Evolutionary conservation across 164 flowering plant species (phyloP), one percentile per base, ranked within the genome.

Genomic region (Cinnamomum micranthum): DNA sequence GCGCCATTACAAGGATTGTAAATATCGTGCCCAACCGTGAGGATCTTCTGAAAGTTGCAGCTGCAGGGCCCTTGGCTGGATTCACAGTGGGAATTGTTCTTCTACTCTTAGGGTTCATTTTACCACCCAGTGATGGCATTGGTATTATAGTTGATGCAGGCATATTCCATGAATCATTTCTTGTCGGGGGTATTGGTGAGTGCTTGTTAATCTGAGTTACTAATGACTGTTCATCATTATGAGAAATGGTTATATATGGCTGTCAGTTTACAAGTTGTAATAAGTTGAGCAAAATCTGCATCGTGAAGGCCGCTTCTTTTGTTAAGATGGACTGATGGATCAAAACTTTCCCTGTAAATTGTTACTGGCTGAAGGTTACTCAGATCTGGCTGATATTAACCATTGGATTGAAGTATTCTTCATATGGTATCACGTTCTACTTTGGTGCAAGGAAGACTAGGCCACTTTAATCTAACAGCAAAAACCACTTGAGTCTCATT

Each of bases 141-240:
- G 99, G 99, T 41, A 68, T 91, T 68, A 86, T 95, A 41, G 91
- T 95, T 62, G 93, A 95, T 84, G 81, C 94, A 68, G 86, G 93
- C 52, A 95, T 95, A 68, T 93, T 95, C 78, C 99, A 95, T 52
- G 98, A 95, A 71, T 95, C 98, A 25, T 81, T 95, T 76, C 96
- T 95, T 70, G 94, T 77, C 58, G 98, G 99, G 62, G 98, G 98
- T 7, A 84, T 93, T 70, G 98, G 99, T 95, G 79, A 86, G 89
- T 22, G 50, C 28, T 66, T 24, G 15, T 47, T 77, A 41, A 41
- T 41, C 47, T 41, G 47, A 41, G 47, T 41, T 6, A 31, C 41
- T 64, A 64, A 23, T 27, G 22, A 67, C 19, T 7, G 47, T 41
- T 41, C 33, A 27, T 17, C 47, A 67, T 67, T 67, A 13, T 12